Evolutionary conservation across 2,329 filamentous ascomycete species (phyloP), one percentile per base, ranked within the genome.

Genomic region (Daldinia eschscholtzii): DNA sequence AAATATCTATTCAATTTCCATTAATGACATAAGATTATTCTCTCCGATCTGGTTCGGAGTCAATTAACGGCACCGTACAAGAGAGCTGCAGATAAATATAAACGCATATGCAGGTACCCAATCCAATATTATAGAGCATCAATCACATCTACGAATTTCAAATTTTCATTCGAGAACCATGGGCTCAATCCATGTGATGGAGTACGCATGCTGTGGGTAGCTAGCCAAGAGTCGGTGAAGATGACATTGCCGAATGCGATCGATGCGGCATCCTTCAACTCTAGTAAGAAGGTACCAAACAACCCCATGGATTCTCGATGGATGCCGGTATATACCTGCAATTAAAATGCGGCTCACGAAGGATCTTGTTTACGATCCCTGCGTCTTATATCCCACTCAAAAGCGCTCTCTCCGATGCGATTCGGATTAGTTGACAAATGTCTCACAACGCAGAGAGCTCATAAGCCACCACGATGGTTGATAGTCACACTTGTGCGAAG

Each of bases 331-430:
- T 42, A 41, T 18, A 41, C 39, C 23, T 30, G 23, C 15, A n/a
- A 33, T 18, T 48, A 44, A 18, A 20, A 46, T 33, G 57, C 30
- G 46, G 48, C 7, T 42, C 18, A 39, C 60, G 57, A 33, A 46
- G 20, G 33, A 57, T 57, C 20, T 7, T 23, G 37, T 20, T 28
- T 46, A 39, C 23, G 12, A 58, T 2, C 35, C 58, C 42, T 61
- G 52, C 42, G 28, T 35, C 55, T 39, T 37, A 57, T 65, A 65
- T 58, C 26, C 33, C 7, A 26, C 65, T 61, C 61, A 68, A 68
- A 59, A 33, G 15, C 57, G 57, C 57, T 65, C 52, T 59, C 57
- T 35, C 56, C 44, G 44, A 44, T 12, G 3, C 35, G 35, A 18
- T 4, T 64, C 42, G 44, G 44, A 65, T n/a, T 33, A 48, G 41